Conservation (phyloP, 345 rosid species). For the Syzygium aqueum region DNA sequence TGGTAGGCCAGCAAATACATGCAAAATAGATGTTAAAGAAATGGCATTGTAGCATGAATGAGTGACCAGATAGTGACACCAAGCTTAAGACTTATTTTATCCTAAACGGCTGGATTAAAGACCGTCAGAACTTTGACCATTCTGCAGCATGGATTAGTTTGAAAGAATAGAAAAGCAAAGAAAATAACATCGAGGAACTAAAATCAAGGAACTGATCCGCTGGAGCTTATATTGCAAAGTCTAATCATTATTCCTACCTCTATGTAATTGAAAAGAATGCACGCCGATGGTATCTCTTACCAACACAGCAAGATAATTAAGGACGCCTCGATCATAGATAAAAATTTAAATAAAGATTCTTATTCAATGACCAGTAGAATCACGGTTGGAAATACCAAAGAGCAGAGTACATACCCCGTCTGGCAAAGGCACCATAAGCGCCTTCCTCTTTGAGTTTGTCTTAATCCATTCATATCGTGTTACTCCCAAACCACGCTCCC, state of each 20-base stretch:
- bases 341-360: background rate
- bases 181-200: background rate
- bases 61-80: background rate
- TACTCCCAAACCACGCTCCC: slow-evolving; percentile 94
- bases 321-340: background rate
- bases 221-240: background rate
- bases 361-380: background rate
- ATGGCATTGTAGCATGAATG: background rate
- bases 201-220: background rate
- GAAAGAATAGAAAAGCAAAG: background rate
- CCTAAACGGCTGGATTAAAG: background rate
- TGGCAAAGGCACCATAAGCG: slow-evolving; percentile 85
- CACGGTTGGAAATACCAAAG: background rate
- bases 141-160: background rate
- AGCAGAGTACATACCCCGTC: slow-evolving; percentile 59
- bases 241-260: background rate
- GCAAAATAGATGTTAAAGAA: background rate
- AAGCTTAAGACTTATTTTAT: background rate
- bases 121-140: background rate
- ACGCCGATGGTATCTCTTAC: background rate
- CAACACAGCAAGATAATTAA: background rate
- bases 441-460: slow-evolving; percentile 52
- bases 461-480: slow-evolving; percentile 93
- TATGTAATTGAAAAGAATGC: background rate
- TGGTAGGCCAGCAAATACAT: background rate